Evolutionary conservation across 129 eudicot species (phyloP).

Genomic region (Chrysanthemum seticuspe): DNA sequence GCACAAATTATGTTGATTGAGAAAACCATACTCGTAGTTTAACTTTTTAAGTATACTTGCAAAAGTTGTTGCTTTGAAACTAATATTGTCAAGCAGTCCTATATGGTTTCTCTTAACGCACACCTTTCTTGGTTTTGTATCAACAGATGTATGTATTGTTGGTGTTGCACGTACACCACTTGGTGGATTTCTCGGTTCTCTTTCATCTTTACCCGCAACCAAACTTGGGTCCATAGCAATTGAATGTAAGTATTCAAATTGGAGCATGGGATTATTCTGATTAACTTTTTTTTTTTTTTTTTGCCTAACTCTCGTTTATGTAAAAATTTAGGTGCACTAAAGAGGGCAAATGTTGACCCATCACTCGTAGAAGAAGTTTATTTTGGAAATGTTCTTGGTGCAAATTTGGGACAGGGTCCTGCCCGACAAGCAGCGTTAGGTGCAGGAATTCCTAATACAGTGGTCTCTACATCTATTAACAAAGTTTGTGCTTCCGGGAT

Average conservation of each 20-base stretch:
- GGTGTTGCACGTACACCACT: constrained; percentile 99
- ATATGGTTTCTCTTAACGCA: background rate
- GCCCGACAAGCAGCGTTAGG: constrained; percentile 98
- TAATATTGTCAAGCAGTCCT: background rate
- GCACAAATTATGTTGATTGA: constrained; percentile 5
- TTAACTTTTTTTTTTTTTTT: too few species aligned
- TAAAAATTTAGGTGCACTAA: constrained; percentile 69
- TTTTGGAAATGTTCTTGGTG: constrained; percentile 96
- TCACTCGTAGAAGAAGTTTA: constrained; percentile 87
- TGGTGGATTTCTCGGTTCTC: constrained; percentile 90
- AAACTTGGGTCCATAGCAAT: constrained; percentile 91
- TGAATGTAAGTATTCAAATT: constrained; percentile 49
- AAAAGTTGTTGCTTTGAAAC: constrained; percentile 7
- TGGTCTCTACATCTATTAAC: constrained; percentile 85
- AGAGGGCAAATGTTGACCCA: constrained; percentile 92
- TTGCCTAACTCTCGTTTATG: constrained; percentile 9
- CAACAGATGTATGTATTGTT: constrained; percentile 89
- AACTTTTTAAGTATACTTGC: background rate
- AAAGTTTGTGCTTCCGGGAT: constrained; percentile 99
- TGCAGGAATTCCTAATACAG: constrained; percentile 89
- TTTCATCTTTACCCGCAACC: constrained; percentile 86
- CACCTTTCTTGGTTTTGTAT: constrained; percentile 19
- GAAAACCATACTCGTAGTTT: background rate
- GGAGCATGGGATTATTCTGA: too few species aligned
- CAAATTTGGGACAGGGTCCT: constrained; percentile 98